Evolutionary conservation across 495 filamentous ascomycete species (phyloP).

Genomic region (Penicillium psychrofluorescens): DNA sequence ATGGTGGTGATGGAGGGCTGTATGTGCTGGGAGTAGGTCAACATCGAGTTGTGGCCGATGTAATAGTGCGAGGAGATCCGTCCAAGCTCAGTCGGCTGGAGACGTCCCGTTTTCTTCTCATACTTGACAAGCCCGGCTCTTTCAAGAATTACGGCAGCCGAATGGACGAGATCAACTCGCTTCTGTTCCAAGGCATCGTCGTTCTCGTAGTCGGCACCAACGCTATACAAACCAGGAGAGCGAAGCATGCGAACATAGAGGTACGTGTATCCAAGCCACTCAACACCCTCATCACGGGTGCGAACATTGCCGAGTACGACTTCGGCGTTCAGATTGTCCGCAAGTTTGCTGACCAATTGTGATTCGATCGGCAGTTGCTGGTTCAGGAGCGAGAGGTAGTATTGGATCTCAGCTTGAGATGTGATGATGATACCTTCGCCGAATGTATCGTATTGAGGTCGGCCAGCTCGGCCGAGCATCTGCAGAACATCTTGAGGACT

Average conservation of each 20-base stretch:
- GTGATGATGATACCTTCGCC: conserved; percentile 99
- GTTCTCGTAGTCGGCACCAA: conserved; percentile 90
- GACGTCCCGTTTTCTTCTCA: conserved; percentile 82
- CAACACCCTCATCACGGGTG: conserved; percentile 87
- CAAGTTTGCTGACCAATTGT: conserved; percentile 86
- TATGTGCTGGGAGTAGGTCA: conserved; percentile 91
- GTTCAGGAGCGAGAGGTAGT: conserved; percentile 92
- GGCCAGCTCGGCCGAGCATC: conserved; percentile 95
- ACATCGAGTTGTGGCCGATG: conserved; percentile 92
- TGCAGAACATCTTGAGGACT: conserved; percentile 97
- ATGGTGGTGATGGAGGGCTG: conserved; percentile 87
- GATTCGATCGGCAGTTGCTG: conserved; percentile 97
- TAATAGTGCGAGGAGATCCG: conserved; percentile 97
- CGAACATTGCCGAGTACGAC: conserved; percentile 94
- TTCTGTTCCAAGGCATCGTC: conserved; percentile 91
- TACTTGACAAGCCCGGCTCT: conserved; percentile 87
- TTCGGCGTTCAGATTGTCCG: conserved; percentile 96
- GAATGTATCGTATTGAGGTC: conserved; percentile 95
- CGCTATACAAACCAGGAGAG: conserved; percentile 91
- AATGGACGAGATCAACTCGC: conserved; percentile 92
- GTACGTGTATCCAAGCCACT: conserved; percentile 98
- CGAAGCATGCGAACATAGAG: conserved; percentile 97
- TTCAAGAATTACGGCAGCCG: conserved; percentile 81
- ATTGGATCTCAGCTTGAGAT: conserved; percentile 87
- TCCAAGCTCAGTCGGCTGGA: conserved; percentile 90